phyloP scores from a whole-genome alignment of 164 flowering plant species.

The Cinnamomum chago region DNA sequence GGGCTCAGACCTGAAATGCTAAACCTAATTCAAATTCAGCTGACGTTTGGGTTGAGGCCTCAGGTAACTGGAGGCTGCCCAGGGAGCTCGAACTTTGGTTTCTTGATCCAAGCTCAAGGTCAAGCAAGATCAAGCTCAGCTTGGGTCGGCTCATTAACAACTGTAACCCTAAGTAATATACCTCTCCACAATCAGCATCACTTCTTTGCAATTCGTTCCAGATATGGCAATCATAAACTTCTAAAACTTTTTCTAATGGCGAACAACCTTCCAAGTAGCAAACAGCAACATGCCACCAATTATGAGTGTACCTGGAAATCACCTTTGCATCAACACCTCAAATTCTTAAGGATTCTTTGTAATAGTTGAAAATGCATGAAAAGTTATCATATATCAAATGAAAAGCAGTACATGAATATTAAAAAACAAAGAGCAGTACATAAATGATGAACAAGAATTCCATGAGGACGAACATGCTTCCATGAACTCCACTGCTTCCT shows the following conservation, averaged over 20 bases:
- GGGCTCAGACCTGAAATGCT: no score
- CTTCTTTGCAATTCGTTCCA: slow-evolving; percentile 74
- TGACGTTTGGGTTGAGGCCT: no score
- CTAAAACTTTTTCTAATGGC: slow-evolving; percentile 45
- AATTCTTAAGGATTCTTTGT: neutral
- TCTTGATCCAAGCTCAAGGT: no score
- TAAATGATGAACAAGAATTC: slow-evolving; percentile 67
- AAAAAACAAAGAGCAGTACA: slow-evolving; percentile 34
- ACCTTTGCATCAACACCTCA: neutral
- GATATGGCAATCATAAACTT: slow-evolving; percentile 64
- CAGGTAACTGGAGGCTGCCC: no score
- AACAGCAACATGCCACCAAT: slow-evolving; percentile 99
- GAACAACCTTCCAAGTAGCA: slow-evolving; percentile 89
- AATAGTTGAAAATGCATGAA: neutral
- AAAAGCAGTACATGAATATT: neutral
- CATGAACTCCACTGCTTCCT: slow-evolving; percentile 93
- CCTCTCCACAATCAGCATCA: slow-evolving; percentile 64
- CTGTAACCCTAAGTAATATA: slow-evolving; percentile 13
- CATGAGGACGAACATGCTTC: slow-evolving; percentile 71
- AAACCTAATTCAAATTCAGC: no score
- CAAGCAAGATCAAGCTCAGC: no score
- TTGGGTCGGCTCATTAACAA: no score
- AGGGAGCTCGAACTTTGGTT: no score
- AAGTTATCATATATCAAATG: slow-evolving; percentile 1
- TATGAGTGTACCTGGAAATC: slow-evolving; percentile 70